Conservation (phyloP, 1,139 yeast genomes). For the Casaregolazyma suthepensis region DNA sequence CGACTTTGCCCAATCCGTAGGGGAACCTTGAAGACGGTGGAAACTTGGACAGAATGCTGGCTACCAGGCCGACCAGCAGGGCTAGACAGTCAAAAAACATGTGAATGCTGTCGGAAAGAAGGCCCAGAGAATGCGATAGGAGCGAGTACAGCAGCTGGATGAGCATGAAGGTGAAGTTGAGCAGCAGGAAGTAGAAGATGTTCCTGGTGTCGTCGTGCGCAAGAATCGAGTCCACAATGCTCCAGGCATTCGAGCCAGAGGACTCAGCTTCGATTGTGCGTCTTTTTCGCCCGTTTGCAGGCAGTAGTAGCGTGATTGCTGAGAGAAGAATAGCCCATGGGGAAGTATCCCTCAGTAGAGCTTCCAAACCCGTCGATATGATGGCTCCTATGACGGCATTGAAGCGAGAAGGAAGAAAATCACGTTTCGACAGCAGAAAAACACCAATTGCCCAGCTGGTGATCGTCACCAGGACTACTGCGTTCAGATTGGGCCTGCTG, state of each 20-base stretch:
- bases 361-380: constrained; percentile 19
- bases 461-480: constrained; percentile 24
- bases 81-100: constrained; percentile 96
- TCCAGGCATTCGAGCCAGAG: constrained; percentile 17
- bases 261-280: constrained; percentile 4
- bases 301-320: constrained; percentile 18
- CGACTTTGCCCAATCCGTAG: constrained; percentile 78
- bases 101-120: constrained; percentile 87
- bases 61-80: constrained; percentile 79
- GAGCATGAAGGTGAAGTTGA: constrained; percentile 90
- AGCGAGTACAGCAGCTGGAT: constrained; percentile 87
- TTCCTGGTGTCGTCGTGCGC: constrained; percentile 73
- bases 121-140: constrained; percentile 84
- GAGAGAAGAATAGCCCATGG: constrained; percentile 18
- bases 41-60: constrained; percentile 58
- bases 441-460: constrained; percentile 33
- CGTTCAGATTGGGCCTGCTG: constrained; percentile 15
- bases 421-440: constrained; percentile 30
- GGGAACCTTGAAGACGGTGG: constrained; percentile 71
- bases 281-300: constrained; percentile 10
- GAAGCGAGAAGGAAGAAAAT: constrained; percentile 29
- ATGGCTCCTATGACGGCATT: constrained; percentile 27
- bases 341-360: constrained; percentile 17
- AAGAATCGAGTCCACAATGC: constrained; percentile 34
- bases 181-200: constrained; percentile 75